Conservation (phyloP, 306 rosid genomes). For the Ormosia emarginata region DNA sequence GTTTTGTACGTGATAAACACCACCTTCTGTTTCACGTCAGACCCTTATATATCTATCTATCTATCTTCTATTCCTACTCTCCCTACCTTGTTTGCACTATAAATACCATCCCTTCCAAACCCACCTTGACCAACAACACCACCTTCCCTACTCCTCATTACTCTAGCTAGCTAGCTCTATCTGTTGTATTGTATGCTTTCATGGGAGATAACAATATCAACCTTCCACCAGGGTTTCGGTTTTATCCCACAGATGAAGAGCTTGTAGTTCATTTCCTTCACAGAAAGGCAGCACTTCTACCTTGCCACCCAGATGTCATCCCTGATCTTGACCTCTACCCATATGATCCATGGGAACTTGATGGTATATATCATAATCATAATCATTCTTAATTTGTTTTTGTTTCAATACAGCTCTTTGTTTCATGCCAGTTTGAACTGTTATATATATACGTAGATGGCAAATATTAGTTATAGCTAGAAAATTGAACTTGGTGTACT, state of each 20-base stretch:
- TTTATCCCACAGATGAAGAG: conserved; percentile 84
- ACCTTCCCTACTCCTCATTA: not conserved
- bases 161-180: not conserved
- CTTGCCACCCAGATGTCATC: conserved; percentile 87
- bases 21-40: conserved; percentile 54
- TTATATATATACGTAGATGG: not conserved
- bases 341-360: conserved; percentile 81
- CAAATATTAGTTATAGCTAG: not conserved
- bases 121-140: not conserved
- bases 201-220: conserved; percentile 60
- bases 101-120: conserved; percentile 34
- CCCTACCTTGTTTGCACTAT: conserved; percentile 21
- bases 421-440: not conserved
- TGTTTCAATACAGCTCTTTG: not conserved
- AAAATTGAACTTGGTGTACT: not conserved
- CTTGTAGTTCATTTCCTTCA: conserved; percentile 87
- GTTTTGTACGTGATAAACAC: conserved; percentile 20
- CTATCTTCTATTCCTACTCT: not conserved
- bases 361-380: conserved; percentile 34
- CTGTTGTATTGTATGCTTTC: not conserved
- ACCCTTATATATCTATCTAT: not conserved
- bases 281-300: conserved; percentile 71
- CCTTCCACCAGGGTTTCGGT: conserved; percentile 91
- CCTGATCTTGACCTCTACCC: conserved; percentile 79
- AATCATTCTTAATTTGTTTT: not conserved